phyloP scores from a whole-genome alignment of 768 basidiomycete genomes.

The Calocybe indica region DNA sequence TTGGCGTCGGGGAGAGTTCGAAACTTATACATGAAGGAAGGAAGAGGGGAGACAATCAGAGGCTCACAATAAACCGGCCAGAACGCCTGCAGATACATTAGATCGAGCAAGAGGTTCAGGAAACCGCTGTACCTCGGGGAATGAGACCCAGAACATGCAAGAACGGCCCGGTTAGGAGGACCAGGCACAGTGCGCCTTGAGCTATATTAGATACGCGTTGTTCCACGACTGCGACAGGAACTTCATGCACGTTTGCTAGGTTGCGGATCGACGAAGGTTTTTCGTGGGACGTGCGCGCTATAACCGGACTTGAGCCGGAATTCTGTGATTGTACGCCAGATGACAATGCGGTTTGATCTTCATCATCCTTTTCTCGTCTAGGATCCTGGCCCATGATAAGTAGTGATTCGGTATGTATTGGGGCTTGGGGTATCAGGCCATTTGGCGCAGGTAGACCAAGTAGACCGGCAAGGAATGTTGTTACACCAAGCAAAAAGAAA shows the following conservation, averaged over 20 bases:
- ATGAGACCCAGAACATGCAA: constrained; percentile 75
- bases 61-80: constrained; percentile 82
- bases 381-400: constrained; percentile 51
- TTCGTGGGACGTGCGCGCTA: constrained; percentile 6
- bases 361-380: constrained; percentile 31
- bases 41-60: neutral
- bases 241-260: constrained; percentile 25
- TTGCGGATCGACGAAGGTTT: neutral
- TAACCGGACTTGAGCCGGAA: constrained; percentile 4
- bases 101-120: constrained; percentile 1
- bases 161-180: constrained; percentile 78
- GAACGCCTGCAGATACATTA: constrained; percentile 38
- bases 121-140: constrained; percentile 47
- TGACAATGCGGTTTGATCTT: constrained; percentile 15
- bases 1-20: neutral
- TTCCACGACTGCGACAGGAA: constrained; percentile 76
- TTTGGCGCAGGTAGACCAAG: constrained; percentile 86
- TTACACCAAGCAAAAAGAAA: constrained; percentile 87
- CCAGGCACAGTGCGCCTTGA: constrained; percentile 74
- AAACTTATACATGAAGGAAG: neutral
- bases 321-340: constrained; percentile 6
- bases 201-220: constrained; percentile 90
- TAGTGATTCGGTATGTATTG: constrained; percentile 86
- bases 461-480: constrained; percentile 85
- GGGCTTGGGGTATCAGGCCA: constrained; percentile 81